Base-by-base conservation (phyloP, 345 rosid genomes). In the Punica granatum region DNA sequence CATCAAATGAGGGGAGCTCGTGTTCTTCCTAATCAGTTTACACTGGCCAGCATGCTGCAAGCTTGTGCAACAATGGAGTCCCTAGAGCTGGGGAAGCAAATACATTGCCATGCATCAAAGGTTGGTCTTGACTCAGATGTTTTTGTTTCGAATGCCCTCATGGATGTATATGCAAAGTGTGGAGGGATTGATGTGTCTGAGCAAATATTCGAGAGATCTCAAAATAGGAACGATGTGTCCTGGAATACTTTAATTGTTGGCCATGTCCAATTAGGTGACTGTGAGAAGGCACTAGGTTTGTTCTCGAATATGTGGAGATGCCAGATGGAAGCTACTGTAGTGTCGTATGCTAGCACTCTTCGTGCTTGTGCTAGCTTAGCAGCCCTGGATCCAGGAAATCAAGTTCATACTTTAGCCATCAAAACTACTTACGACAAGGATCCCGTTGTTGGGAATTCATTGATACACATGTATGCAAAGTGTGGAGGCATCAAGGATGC, bases 401-500 rank as follows among this genome's bases (percentile, higher is more conserved):
- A 89, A 75, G 81, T 91, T 76, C 98, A 89, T 76, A 74, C 86
- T 21, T 67, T 88, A 69, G 68, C 80, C 2, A 64, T 81, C 69
- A 91, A 91, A 81, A 86, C 87, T 36, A 81, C 35, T 7, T 81
- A 86, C 73, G 86, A 82, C 54, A 74, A 80, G 63, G 66, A 77
- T 49, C 61, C 65, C 23, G 87, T 84, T 54, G 98, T 88, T 10
- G 78, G 76, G 43, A 94, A 91, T 83, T 84, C 93, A 51, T 74
- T 94, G 81, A 82, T 91, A 67, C 93, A 91, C 74, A 94, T 91
- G 98, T 91, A 94, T 74, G 91, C 99, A 32, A 91, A 94, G 81
- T 91, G 96, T 56, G 96, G 99, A 61, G 80, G 76, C 54, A 84
- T 91, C 71, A 72, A 76, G 64, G 81, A 79, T 54, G 90, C 95